Evolutionary conservation across 2,329 filamentous ascomycete genomes (phyloP).

Genomic region (Alternaria sp.): DNA sequence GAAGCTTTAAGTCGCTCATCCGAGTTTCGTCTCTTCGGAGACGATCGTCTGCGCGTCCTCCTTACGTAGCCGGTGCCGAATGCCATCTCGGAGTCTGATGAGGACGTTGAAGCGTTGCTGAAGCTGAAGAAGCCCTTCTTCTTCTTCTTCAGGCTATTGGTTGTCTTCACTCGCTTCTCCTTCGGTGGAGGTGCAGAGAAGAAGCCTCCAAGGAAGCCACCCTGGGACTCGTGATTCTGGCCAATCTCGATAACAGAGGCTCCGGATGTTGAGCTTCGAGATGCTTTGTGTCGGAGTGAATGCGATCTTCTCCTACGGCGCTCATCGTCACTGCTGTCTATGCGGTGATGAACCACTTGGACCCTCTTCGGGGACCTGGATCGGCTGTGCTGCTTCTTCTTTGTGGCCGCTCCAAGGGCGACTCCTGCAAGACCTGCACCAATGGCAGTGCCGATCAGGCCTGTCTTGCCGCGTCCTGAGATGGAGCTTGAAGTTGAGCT

Average conservation of each 20-base stretch:
- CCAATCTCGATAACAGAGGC: constrained; percentile 73
- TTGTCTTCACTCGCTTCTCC: constrained; percentile 34
- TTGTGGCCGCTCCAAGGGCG: constrained; percentile 41
- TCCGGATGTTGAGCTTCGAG: constrained; percentile 49
- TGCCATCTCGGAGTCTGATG: constrained; percentile 54
- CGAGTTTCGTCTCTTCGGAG: constrained; percentile 47
- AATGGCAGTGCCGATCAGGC: constrained; percentile 45
- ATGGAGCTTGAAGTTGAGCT: constrained; percentile 53
- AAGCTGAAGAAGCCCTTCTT: constrained; percentile 58
- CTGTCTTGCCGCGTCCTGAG: constrained; percentile 44
- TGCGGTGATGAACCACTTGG: constrained; percentile 33
- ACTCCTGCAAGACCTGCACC: constrained; percentile 49
- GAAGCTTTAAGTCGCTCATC: constrained; percentile 56
- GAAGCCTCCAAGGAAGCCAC: constrained; percentile 58
- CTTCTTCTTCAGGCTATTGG: constrained; percentile 43
- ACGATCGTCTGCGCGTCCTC: constrained; percentile 27
- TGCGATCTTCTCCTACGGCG: constrained; percentile 33
- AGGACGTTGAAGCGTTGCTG: constrained; percentile 54
- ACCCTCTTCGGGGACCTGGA: constrained; percentile 45
- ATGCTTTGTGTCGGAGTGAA: constrained; percentile 37
- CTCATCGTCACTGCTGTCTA: constrained; percentile 40
- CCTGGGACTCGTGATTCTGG: constrained; percentile 56
- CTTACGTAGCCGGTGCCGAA: constrained; percentile 51
- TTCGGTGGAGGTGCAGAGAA: constrained; percentile 61
- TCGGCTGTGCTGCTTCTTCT: constrained; percentile 42